phyloP scores from a whole-genome alignment of 495 filamentous ascomycete genomes.

The Polyplosphaeria fusca region DNA sequence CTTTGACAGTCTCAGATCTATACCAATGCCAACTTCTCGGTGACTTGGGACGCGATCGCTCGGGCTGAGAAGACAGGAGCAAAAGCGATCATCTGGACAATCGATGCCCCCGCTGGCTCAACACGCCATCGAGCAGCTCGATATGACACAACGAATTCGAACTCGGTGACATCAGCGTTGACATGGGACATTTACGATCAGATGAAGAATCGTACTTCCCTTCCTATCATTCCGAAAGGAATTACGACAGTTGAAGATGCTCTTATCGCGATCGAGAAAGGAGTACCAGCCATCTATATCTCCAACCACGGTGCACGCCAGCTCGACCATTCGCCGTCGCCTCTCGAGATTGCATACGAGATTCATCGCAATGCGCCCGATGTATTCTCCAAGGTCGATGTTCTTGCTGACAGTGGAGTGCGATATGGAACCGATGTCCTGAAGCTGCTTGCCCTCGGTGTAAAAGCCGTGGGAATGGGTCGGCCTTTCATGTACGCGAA shows the following conservation, averaged over 20 bases:
- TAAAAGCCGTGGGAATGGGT: slow-evolving; percentile 47
- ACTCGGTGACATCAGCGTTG: not conserved
- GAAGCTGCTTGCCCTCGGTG: slow-evolving; percentile 47
- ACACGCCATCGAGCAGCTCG: slow-evolving; percentile 8
- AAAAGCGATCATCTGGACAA: slow-evolving; percentile 13
- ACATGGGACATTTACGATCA: slow-evolving; percentile 12
- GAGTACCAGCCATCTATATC: slow-evolving; percentile 39
- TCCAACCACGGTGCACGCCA: slow-evolving; percentile 49
- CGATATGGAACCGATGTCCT: slow-evolving; percentile 48
- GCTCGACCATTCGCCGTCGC: slow-evolving; percentile 40
- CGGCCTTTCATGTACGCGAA: slow-evolving; percentile 43
- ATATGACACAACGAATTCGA: not conserved
- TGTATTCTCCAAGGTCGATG: slow-evolving; percentile 45
- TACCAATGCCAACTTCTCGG: slow-evolving; percentile 6
- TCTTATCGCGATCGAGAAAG: slow-evolving; percentile 38
- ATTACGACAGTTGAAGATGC: slow-evolving; percentile 47
- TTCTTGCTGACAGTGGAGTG: slow-evolving; percentile 49
- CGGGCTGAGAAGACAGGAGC: slow-evolving; percentile 1
- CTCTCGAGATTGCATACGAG: slow-evolving; percentile 43
- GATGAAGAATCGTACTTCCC: slow-evolving; percentile 1
- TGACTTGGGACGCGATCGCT: slow-evolving; percentile 2
- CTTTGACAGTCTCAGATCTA: not conserved
- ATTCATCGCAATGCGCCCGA: slow-evolving; percentile 40
- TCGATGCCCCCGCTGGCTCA: not conserved
- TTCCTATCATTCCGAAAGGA: slow-evolving; percentile 38